Conservation (phyloP, 768 basidiomycete genomes). For the Lactarius pseudohatsudake region DNA sequence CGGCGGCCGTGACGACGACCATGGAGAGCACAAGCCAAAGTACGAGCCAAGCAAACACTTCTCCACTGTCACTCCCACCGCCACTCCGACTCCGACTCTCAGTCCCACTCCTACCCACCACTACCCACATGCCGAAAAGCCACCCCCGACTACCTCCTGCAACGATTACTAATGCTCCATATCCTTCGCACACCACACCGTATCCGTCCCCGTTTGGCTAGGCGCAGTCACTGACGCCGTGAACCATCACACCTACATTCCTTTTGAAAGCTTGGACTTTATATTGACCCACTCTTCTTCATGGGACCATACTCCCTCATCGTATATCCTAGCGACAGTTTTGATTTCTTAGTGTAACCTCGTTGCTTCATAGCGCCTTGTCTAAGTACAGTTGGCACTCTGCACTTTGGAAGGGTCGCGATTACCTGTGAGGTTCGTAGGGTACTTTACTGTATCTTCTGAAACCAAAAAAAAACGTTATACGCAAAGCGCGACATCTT, state of each 20-base stretch:
- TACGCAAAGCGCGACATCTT: neutral
- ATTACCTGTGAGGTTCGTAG: neutral
- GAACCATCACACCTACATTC: neutral
- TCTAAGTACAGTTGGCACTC: neutral
- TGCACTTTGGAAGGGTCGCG: neutral
- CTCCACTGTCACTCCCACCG: neutral
- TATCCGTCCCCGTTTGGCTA: neutral
- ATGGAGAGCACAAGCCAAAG: too few relatives aligned
- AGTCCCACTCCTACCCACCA: neutral
- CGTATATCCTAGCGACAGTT: neutral
- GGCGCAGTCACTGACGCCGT: neutral
- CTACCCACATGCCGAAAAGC: neutral
- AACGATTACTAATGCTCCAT: neutral
- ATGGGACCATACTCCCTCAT: neutral
- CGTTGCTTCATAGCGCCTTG: neutral
- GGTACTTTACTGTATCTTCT: neutral
- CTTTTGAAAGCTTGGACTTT: neutral
- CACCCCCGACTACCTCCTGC: neutral
- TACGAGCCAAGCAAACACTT: neutral
- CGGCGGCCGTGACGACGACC: neutral
- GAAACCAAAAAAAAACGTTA: neutral
- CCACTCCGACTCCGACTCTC: neutral
- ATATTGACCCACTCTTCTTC: neutral
- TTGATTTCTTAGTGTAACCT: neutral
- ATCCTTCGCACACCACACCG: neutral